Conservation (phyloP, 2,329 filamentous ascomycete species). For the Verticillium albo-atrum region DNA sequence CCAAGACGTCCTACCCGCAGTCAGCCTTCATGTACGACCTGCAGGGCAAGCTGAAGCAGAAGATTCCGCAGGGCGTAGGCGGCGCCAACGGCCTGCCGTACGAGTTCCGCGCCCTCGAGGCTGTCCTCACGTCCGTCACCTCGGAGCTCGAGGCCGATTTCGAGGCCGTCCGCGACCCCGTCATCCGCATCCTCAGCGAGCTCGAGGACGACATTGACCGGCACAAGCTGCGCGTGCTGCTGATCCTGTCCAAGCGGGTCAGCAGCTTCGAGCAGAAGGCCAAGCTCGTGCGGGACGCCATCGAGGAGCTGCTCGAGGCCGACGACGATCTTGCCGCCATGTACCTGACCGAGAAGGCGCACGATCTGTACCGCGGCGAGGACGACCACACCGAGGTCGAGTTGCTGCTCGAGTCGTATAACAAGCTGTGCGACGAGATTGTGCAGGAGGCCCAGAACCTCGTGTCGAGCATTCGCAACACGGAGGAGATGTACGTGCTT, state of each 20-base stretch:
- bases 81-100: constrained; percentile 72
- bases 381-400: constrained; percentile 96
- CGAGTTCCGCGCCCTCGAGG: constrained; percentile 93
- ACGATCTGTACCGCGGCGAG: constrained; percentile 66
- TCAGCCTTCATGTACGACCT: constrained; percentile 98
- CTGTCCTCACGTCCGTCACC: constrained; percentile 90
- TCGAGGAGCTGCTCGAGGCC: constrained; percentile 91
- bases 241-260: constrained; percentile 92
- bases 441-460: constrained; percentile 92
- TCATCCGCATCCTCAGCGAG: constrained; percentile 76
- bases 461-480: constrained; percentile 93
- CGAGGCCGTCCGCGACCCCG: constrained; percentile 86
- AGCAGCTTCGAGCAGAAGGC: constrained; percentile 98
- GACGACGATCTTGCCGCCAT: constrained; percentile 93
- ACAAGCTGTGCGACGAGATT: constrained; percentile 97
- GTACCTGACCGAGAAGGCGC: constrained; percentile 88
- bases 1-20: constrained; percentile 89
- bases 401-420: constrained; percentile 93
- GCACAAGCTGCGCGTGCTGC: constrained; percentile 83
- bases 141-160: constrained; percentile 91
- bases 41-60: constrained; percentile 86
- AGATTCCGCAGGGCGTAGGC: constrained; percentile 43
- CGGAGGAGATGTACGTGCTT: constrained; percentile 96
- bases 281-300: constrained; percentile 86
- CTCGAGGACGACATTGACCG: constrained; percentile 96